phyloP scores from a whole-genome alignment of 495 filamentous ascomycete genomes.

The Tetracladium setigerum region DNA sequence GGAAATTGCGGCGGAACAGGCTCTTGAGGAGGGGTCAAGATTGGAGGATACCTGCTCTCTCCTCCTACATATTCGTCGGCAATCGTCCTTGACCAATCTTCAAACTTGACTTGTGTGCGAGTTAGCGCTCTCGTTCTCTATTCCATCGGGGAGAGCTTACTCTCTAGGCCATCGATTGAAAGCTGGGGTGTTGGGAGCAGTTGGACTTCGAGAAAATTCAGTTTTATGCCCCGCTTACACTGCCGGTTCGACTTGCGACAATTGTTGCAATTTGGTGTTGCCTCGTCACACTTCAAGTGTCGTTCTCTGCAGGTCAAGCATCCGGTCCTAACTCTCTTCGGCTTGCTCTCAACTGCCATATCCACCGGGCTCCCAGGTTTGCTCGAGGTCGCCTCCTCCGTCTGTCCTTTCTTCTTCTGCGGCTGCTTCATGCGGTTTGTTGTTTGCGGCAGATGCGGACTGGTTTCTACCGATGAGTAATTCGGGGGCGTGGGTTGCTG shows the following conservation, averaged over 20 bases:
- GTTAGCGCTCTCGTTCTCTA: slow-evolving; percentile 8
- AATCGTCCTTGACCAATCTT: slow-evolving; percentile 85
- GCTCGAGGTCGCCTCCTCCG: slow-evolving; percentile 17
- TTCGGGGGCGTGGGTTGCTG: slow-evolving; percentile 15
- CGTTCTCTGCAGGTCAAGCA: slow-evolving; percentile 73
- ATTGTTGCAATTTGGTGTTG: slow-evolving; percentile 68
- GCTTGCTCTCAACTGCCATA: slow-evolving; percentile 40
- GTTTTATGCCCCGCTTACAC: slow-evolving; percentile 78
- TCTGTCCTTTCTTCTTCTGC: slow-evolving; percentile 3
- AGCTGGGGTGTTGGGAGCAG: background rate
- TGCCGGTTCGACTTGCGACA: slow-evolving; percentile 80
- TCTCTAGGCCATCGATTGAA: background rate
- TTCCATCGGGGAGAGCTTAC: no score
- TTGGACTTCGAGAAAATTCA: slow-evolving; percentile 78
- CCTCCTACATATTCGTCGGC: slow-evolving; percentile 90
- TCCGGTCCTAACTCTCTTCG: slow-evolving; percentile 65
- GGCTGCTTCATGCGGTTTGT: no score
- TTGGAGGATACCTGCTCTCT: slow-evolving; percentile 58
- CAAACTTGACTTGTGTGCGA: slow-evolving; percentile 50
- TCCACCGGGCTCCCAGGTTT: background rate
- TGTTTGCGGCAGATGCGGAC: slow-evolving; percentile 3
- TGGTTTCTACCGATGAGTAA: slow-evolving; percentile 5
- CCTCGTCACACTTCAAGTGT: slow-evolving; percentile 70
- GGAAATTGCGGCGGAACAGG: no score
- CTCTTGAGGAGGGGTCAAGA: slow-evolving; percentile 23